Evolutionary conservation across 2,329 filamentous ascomycete genomes (phyloP).

Genomic region (Fusarium musae): DNA sequence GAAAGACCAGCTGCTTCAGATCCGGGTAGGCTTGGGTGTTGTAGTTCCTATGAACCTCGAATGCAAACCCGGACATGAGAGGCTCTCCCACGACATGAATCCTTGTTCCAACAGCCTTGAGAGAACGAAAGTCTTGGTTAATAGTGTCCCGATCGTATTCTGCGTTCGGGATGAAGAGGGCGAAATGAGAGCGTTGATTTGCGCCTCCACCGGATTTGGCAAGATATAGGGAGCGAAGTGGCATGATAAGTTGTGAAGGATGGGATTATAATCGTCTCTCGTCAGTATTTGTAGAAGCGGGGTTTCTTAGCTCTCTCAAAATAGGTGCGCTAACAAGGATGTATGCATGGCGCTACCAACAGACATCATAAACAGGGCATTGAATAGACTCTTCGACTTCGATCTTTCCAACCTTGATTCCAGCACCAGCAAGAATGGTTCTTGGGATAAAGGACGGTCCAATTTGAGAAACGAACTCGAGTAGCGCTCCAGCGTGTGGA

Average conservation of each 20-base stretch:
- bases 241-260: too few species aligned
- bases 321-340: not conserved
- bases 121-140: fast-evolving
- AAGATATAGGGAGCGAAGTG: not conserved
- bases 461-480: too few species aligned
- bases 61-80: not conserved
- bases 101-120: not conserved
- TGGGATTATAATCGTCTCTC: not conserved
- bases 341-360: not conserved
- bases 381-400: too few species aligned
- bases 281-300: not conserved
- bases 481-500: too few species aligned
- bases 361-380: not conserved
- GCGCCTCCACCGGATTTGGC: not conserved
- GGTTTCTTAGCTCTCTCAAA: not conserved
- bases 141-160: not conserved
- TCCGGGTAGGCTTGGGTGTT: fast-evolving
- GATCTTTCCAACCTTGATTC: too few species aligned
- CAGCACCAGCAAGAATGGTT: too few species aligned
- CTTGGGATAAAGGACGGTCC: too few species aligned
- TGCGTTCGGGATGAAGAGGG: not conserved
- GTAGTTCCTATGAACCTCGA: not conserved
- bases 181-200: not conserved
- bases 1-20: not conserved
- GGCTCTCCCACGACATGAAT: not conserved